Conservation (phyloP, 225 moss, liverwort and hornwort genomes). For the Lunularia cruciata region DNA sequence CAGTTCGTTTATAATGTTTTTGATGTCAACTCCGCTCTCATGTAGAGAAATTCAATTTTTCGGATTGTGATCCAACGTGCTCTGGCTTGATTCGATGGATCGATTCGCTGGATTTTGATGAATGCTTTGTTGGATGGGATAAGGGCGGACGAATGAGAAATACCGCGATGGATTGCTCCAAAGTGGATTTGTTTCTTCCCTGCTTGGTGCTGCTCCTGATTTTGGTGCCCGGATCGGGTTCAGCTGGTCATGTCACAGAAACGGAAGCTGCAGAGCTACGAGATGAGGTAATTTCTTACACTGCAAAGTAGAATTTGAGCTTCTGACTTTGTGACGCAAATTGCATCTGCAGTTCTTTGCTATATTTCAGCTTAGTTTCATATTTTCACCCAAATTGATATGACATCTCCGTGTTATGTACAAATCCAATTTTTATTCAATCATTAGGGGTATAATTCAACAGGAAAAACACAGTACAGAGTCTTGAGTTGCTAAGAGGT, state of each 20-base stretch:
- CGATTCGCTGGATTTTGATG: neutral
- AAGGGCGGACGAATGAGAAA: neutral
- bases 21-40: too few species aligned
- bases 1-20: too few species aligned
- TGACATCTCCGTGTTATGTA: too few species aligned
- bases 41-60: too few species aligned
- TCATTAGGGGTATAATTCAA: too few species aligned
- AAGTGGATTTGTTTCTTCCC: neutral
- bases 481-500: too few species aligned
- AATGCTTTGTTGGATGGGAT: neutral
- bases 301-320: neutral
- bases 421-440: neutral
- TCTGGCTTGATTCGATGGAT: too few species aligned
- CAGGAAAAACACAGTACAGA: too few species aligned
- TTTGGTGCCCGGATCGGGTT: conserved; percentile 2
- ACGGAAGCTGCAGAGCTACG: conserved; percentile 79
- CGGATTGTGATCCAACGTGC: too few species aligned
- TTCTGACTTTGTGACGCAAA: neutral
- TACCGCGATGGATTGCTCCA: conserved; percentile 2
- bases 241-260: conserved; percentile 51
- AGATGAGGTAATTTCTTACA: conserved; percentile 63
- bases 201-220: conserved; percentile 11
- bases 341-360: neutral
- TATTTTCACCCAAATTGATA: too few species aligned
- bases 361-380: neutral